Evolutionary conservation across 208 protist species (phyloP), one percentile per base, ranked within the genome.

Genomic region (Trypanosoma platydactyli): DNA sequence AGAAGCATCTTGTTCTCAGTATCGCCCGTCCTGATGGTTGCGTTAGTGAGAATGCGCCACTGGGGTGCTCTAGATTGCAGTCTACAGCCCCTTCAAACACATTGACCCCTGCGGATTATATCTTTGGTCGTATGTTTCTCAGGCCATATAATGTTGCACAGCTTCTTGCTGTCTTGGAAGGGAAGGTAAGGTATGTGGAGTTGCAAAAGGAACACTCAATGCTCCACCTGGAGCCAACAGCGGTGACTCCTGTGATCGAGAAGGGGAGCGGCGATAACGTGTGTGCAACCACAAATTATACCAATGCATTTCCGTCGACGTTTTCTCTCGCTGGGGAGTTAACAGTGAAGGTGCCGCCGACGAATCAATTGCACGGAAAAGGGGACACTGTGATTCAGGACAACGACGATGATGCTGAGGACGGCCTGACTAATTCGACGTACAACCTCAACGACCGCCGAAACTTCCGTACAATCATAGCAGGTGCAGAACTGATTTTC

Each of bases 121-220:
- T 83, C 25, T 91, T 92, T 73, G 89, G 89, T 0, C 84, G 89
- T 27, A 74, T 95, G 0, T 95, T 95, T 64, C 73, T 95, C n/a
- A 71, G 84, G 0, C 84, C 86, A 24, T 90, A 91, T 59, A 83
- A 95, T 62, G 89, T 95, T 11, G 89, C 84, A 15, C 83, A 90
- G 67, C 73, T 95, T n/a, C 71, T 95, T 27, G 71, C 83, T 13
- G 89, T 91, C 42, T 62, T 95, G 51, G 80, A 91, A 55, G 84
- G 86, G 1, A 89, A 84, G 76, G 56, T 68, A 0, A 45, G 61
- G 20, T 69, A 64, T 22, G 69, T 73, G 1, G 64, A 68, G 30
- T 3, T 70, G 16, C 66, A 77, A 42, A 82, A 83, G 27, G 64
- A 82, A 57, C 84, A 88, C 53, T 69, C 86, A 3, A 68, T 54